Conservation (phyloP, 495 filamentous ascomycete species). For the Annulohypoxylon moriforme region DNA sequence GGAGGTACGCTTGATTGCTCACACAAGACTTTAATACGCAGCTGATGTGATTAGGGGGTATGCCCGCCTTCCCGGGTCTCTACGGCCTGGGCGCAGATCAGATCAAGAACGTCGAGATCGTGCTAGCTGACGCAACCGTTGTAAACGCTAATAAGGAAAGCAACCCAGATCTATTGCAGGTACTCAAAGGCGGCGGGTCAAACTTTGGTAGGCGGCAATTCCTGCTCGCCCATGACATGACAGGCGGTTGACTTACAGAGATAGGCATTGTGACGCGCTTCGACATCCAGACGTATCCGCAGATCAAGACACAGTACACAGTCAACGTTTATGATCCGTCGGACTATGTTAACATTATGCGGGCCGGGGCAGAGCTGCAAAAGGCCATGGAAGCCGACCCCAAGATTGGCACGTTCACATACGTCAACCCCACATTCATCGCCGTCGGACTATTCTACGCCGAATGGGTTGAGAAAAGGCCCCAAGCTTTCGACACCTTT, state of each 20-base stretch:
- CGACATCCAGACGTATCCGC: constrained; percentile 12
- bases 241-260: not conserved
- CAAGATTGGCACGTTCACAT: constrained; percentile 41
- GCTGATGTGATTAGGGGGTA: constrained; percentile 3
- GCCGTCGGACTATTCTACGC: constrained; percentile 46
- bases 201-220: constrained; percentile 1
- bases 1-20: constrained; percentile 43
- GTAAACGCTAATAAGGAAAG: no score
- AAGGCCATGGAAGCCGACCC: constrained; percentile 17
- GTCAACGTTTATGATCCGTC: constrained; percentile 19
- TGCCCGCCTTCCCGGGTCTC: constrained; percentile 47
- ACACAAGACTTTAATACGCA: not conserved
- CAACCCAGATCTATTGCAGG: not conserved
- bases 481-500: constrained; percentile 15
- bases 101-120: constrained; percentile 47
- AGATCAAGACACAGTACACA: constrained; percentile 7
- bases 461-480: not conserved
- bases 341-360: constrained; percentile 11
- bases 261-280: constrained; percentile 44
- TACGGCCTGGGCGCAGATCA: constrained; percentile 54
- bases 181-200: not conserved
- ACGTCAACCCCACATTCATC: constrained; percentile 36
- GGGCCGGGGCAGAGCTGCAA: constrained; percentile 1
- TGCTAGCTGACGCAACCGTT: not conserved
- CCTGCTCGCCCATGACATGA: not conserved